These are phyloP conservation scores for Neofusicoccum ribis DNA, from an alignment of 2,329 filamentous ascomycete genomes.

Conservation along the genomic window DNA sequence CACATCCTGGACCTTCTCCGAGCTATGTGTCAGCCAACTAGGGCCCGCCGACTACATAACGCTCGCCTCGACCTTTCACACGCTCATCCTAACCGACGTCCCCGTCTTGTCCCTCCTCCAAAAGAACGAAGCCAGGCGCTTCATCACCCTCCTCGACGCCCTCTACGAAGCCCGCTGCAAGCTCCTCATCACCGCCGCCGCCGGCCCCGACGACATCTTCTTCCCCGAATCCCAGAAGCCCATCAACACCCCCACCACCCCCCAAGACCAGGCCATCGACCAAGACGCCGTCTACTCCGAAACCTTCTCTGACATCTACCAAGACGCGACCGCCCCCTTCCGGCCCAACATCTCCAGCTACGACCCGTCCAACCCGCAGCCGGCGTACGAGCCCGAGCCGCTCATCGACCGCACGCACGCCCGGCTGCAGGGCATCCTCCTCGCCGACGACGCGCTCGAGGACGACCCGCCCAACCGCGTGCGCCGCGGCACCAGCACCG, in stretches of 20 bases:
- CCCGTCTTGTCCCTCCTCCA: constrained; percentile 66
- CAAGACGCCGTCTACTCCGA: constrained; percentile 63
- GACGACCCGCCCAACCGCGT: constrained; percentile 50
- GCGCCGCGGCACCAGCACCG: constrained; percentile 25
- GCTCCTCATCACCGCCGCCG: constrained; percentile 66
- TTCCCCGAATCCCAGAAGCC: constrained; percentile 60
- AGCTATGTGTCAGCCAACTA: constrained; percentile 65
- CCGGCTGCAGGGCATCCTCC: constrained; percentile 31
- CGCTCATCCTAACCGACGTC: constrained; percentile 70
- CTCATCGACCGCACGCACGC: constrained; percentile 40
- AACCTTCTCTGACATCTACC: constrained; percentile 72
- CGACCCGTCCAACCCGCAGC: constrained; percentile 29
- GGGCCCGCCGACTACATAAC: constrained; percentile 83
- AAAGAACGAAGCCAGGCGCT: constrained; percentile 78
- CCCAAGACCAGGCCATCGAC: constrained; percentile 21
- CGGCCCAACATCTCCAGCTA: constrained; percentile 75
- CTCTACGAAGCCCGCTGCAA: constrained; percentile 81
- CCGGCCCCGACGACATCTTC: constrained; percentile 72
- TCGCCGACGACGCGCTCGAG: constrained; percentile 49
- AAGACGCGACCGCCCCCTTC: constrained; percentile 75
- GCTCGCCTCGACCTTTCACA: constrained; percentile 77
- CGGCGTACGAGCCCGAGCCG: not conserved
- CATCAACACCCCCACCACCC: constrained; percentile 15
- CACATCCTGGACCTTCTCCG: constrained; percentile 66
- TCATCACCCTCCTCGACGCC: constrained; percentile 79